Percentiles rank a stretch among this genome's conserved stretches.
phyloP scores from a whole-genome alignment of 257 asterid species.

The Apocynum venetum region DNA sequence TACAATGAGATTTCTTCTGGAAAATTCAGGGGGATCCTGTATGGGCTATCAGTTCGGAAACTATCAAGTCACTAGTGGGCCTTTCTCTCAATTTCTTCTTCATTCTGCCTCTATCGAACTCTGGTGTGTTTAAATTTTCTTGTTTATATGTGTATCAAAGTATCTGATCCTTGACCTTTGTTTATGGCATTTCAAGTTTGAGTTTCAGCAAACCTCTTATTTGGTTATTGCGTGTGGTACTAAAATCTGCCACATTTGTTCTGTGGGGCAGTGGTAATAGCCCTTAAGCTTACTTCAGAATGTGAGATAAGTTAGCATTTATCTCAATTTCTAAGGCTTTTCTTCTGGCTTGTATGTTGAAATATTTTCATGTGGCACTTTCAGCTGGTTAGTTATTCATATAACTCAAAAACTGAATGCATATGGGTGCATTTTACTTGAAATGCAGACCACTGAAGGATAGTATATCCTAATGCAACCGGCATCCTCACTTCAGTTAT shows the following conservation, averaged over 20 bases:
- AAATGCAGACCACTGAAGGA: neutral
- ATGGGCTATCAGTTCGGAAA: slow-evolving; percentile 86
- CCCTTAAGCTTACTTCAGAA: neutral
- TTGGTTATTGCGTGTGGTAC: neutral
- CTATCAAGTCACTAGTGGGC: slow-evolving; percentile 61
- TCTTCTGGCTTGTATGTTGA: neutral
- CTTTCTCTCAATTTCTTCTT: slow-evolving; percentile 94
- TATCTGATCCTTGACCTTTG: neutral
- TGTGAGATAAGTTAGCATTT: neutral
- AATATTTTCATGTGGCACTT: neutral
- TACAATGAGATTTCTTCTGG: slow-evolving; percentile 2
- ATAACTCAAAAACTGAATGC: neutral
- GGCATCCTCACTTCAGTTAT: neutral
- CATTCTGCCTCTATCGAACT: slow-evolving; percentile 67
- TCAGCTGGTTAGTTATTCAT: neutral
- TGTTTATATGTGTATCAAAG: neutral
- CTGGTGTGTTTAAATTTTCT: slow-evolving; percentile 38
- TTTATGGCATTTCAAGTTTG: neutral
- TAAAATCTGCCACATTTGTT: neutral
- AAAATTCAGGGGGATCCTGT: slow-evolving; percentile 92
- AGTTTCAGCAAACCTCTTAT: neutral
- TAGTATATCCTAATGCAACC: neutral
- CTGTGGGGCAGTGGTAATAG: neutral
- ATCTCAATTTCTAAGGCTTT: neutral
- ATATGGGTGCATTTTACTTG: neutral